These are phyloP conservation scores for Coniosporium tulheliwenetii DNA, from an alignment of 2,329 filamentous ascomycete species.

Conservation along the genomic window DNA sequence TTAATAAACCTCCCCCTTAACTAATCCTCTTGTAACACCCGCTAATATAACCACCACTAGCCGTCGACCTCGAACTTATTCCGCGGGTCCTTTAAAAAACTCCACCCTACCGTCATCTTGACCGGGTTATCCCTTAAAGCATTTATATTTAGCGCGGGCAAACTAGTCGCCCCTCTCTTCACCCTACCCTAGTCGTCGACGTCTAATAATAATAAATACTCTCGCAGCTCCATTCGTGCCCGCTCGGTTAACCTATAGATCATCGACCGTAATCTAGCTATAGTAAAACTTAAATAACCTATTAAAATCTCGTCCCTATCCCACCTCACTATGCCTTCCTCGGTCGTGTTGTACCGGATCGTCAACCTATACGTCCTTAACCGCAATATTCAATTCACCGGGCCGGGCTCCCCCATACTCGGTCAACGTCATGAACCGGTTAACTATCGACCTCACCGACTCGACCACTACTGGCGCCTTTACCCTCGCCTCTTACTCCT, in stretches of 20 bases:
- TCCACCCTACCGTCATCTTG: background rate
- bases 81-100: background rate
- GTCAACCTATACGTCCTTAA: background rate
- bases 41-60: background rate
- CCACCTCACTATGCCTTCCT: background rate
- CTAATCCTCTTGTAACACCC: background rate
- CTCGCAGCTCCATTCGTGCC: background rate
- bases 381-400: background rate
- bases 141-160: no score
- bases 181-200: background rate
- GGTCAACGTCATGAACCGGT: slow-evolving; percentile 1
- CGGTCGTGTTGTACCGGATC: slow-evolving; percentile 1
- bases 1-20: background rate
- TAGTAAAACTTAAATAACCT: background rate
- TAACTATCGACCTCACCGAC: no score
- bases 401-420: background rate
- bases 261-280: background rate
- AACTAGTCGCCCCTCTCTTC: background rate
- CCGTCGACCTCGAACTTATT: background rate
- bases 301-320: background rate
- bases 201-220: background rate
- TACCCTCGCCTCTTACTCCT: no score
- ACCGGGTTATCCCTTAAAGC: background rate
- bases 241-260: background rate
- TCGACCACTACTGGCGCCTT: no score